Evolutionary conservation across 139 green algal genomes (phyloP).

Genomic region (Yamagishiella unicocca): DNA sequence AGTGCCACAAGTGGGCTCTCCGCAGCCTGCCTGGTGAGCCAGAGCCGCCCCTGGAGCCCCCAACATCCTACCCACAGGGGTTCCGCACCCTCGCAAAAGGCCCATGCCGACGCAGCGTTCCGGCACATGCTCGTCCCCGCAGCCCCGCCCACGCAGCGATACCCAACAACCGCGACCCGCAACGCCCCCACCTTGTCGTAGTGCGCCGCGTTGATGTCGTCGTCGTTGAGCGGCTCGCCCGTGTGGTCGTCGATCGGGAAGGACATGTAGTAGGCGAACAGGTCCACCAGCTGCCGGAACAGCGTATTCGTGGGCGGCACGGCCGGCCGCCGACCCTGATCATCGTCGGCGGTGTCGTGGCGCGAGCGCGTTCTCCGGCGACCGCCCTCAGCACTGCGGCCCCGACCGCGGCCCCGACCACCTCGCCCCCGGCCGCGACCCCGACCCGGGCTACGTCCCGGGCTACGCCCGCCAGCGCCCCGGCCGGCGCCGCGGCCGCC

Average conservation of each 20-base stretch:
- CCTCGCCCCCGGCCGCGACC: background rate
- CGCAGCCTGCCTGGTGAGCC: no score
- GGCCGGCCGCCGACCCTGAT: background rate
- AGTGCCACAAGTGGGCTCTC: no score
- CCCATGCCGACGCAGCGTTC: no score
- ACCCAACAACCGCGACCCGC: no score
- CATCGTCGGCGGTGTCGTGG: background rate
- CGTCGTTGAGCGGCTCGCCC: conserved; percentile 87
- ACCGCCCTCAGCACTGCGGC: background rate
- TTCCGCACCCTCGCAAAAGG: no score
- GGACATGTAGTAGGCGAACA: conserved; percentile 88
- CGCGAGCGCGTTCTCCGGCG: background rate
- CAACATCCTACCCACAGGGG: no score
- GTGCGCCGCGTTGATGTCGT: conserved; percentile 80
- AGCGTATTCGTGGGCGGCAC: conserved; percentile 46
- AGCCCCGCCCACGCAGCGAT: no score
- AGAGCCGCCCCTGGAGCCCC: no score
- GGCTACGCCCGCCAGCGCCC: background rate
- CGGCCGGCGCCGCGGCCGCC: conserved; percentile 3
- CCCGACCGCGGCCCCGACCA: background rate
- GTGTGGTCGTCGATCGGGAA: conserved; percentile 98
- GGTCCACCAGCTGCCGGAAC: conserved; percentile 91
- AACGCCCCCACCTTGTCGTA: conserved; percentile 81
- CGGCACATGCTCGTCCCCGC: no score
- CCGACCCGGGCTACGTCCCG: background rate